Conservation (phyloP, 768 basidiomycete genomes). For the Gautieria morchelliformis region DNA sequence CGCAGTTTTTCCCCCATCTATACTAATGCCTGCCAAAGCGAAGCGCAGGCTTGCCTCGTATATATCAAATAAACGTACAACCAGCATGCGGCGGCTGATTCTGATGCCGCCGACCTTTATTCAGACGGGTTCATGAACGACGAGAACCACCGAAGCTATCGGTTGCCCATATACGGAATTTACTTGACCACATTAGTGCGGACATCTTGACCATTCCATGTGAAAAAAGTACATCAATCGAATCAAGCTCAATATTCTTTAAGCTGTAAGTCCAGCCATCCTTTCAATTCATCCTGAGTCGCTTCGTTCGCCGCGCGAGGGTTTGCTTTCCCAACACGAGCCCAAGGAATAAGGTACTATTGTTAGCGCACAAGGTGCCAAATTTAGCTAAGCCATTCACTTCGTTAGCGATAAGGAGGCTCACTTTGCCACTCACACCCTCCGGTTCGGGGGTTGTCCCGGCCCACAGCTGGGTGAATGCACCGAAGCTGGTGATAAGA, state of each 20-base stretch:
- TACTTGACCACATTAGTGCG: no score
- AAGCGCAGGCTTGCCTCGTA: no score
- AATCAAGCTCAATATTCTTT: background rate
- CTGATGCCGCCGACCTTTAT: no score
- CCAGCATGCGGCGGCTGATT: no score
- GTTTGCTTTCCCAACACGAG: slow-evolving; percentile 1
- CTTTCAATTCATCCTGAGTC: background rate
- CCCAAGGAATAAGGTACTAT: slow-evolving; percentile 6
- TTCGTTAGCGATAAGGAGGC: background rate
- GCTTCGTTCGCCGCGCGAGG: background rate
- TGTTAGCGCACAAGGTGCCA: background rate
- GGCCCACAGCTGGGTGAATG: slow-evolving; percentile 30
- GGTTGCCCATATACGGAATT: no score
- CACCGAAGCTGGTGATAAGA: slow-evolving; percentile 12
- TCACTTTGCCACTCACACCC: slow-evolving; percentile 20
- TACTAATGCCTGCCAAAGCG: no score
- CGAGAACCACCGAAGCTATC: no score
- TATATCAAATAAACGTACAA: no score
- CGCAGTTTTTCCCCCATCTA: no score
- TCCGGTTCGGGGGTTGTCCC: slow-evolving; percentile 25
- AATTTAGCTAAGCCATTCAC: background rate
- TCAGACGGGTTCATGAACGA: no score
- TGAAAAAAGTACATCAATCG: no score
- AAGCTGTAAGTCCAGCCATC: background rate
- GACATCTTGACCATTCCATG: no score